Base-by-base conservation (phyloP, 2,329 filamentous ascomycete species). In the Penicillium corylophilum region DNA sequence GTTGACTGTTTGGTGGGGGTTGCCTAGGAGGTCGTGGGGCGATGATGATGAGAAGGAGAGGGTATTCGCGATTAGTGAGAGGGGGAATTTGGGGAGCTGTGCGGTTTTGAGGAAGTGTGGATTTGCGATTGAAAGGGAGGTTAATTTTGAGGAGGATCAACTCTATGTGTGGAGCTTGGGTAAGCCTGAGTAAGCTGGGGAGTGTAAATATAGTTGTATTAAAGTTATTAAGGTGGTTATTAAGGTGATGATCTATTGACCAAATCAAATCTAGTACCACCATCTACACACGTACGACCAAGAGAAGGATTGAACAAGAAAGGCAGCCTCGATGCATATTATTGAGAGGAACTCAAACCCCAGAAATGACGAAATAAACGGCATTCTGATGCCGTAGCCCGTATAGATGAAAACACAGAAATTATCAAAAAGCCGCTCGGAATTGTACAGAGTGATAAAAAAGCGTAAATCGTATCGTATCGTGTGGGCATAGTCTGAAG, bases 31-130 rank as follows among this genome's bases (percentile, higher is more conserved):
- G 5, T 13, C 36, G 44, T 13, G 33, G 1, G 20, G 16, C 4
- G 44, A 23, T 26, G 18, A 47, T 1, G 48, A 31, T 4, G 45
- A 51, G 5, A 26, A 39, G 1, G 62, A 64, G 39, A 61, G 48
- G 4, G 45, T 60, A 1, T 64, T 55, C 45, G 64, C 64, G 5
- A 35, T 65, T 2, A 59, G 50, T 31, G 52, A 64, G 33, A 54
- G 54, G 45, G 8, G 1, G 0, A 66, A 66, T 31, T 2, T 24
- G 12, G 64, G 47, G 4, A 63, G 60, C 18, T 42, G 39, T 16
- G 35, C 33, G 15, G 64, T 66, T 0, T 33, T 66, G n/a, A 54
- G 42, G n/a, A 66, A 65, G 22, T 66, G 63, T 42, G 60, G 60
- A 0, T 62, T 59, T 46, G 33, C 51, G 9, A 6, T 59, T 4